These are phyloP conservation scores for Aspergillus biplanus DNA, from an alignment of 495 filamentous ascomycete genomes.

Conservation along the genomic window DNA sequence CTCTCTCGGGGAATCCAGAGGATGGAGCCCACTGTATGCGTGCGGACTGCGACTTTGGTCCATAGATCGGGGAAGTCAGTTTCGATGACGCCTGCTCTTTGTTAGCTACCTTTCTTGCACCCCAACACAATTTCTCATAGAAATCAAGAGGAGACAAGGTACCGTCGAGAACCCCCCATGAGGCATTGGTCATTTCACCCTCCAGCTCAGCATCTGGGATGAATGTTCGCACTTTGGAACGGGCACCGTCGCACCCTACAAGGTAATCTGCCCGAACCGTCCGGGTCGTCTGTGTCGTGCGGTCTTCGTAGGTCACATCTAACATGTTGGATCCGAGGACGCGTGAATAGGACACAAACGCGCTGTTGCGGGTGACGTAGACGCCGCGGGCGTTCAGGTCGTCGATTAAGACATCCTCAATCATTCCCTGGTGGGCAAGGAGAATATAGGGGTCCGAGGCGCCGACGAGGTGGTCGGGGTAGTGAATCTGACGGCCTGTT, in stretches of 20 bases:
- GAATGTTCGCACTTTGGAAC: constrained; percentile 34
- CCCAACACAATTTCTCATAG: not conserved
- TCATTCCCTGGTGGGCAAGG: constrained; percentile 74
- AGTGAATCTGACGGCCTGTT: constrained; percentile 71
- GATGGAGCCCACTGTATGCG: constrained; percentile 68
- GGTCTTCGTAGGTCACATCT: constrained; percentile 32
- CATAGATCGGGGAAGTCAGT: constrained; percentile 80
- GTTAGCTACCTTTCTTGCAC: not conserved
- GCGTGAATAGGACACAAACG: constrained; percentile 56
- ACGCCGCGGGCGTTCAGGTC: constrained; percentile 63
- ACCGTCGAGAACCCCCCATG: constrained; percentile 82
- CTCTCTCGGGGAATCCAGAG: constrained; percentile 77
- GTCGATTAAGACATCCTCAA: constrained; percentile 67
- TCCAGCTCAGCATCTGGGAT: constrained; percentile 61
- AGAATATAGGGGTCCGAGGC: constrained; percentile 72
- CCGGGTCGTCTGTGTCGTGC: constrained; percentile 16
- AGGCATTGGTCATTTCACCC: constrained; percentile 62
- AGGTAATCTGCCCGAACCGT: constrained; percentile 32
- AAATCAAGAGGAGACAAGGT: not conserved
- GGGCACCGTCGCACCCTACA: constrained; percentile 39
- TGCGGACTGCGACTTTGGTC: constrained; percentile 70
- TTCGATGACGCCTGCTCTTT: constrained; percentile 58
- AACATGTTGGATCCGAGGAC: constrained; percentile 29
- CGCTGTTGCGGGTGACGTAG: constrained; percentile 57
- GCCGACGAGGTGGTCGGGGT: constrained; percentile 70